Evolutionary conservation across 257 asterid genomes (phyloP).

Genomic region (Petrea volubilis): DNA sequence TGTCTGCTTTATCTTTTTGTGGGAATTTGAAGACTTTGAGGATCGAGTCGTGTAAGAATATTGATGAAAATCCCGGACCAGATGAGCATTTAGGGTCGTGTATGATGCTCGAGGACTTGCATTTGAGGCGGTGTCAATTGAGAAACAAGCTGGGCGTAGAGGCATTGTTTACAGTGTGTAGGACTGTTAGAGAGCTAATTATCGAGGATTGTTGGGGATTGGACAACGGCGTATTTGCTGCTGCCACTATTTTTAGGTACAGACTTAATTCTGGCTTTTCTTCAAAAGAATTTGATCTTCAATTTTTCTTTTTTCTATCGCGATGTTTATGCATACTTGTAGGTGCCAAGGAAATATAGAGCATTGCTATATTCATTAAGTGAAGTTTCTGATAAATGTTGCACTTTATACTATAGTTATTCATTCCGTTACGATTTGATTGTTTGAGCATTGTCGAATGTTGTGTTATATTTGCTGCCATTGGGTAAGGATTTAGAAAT

Average conservation of each 20-base stretch:
- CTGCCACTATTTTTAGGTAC: conserved; percentile 65
- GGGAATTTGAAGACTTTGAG: not conserved
- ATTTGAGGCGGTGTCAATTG: not conserved
- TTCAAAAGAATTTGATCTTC: not conserved
- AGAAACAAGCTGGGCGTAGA: not conserved
- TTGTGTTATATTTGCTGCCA: not conserved
- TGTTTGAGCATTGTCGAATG: not conserved
- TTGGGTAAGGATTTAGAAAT: not conserved
- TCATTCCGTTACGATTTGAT: not conserved
- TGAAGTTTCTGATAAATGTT: not conserved
- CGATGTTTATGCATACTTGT: not conserved
- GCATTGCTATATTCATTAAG: not conserved
- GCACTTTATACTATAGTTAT: not conserved
- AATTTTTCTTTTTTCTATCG: not conserved
- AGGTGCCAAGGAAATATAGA: not conserved
- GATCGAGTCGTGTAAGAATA: not conserved
- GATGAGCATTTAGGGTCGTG: not conserved
- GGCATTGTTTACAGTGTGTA: conserved; percentile 70
- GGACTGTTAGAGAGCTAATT: conserved; percentile 52
- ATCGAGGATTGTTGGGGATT: conserved; percentile 85
- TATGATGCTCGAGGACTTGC: not conserved
- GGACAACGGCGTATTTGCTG: conserved; percentile 49
- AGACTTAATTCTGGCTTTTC: conserved; percentile 9
- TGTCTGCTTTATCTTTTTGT: not conserved
- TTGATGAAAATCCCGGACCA: not conserved